Base-by-base conservation (phyloP, 352 stramenopile genomes). In the Elongisporangium senticosum region DNA sequence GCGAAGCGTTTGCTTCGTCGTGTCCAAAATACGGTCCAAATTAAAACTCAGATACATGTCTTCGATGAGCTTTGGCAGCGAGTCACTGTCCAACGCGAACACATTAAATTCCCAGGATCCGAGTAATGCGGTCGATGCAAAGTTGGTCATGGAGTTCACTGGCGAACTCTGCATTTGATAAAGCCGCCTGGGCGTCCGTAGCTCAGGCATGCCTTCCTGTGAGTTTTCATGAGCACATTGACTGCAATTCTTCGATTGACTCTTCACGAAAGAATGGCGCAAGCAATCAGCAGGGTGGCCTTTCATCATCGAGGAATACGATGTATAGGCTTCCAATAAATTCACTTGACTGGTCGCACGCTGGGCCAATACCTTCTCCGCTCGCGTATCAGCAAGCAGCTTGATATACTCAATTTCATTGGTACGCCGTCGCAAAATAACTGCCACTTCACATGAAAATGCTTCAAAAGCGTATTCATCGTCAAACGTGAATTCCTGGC, bases 401-500 rank as follows among this genome's bases (percentile, higher is more conserved):
- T 93, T 95, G 49, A 97, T 90, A 65, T 96, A 93, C 51, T 92
- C 76, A 37, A 95, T 93, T 57, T 97, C 89, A 33, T 90, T 93
- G 51, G 68, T 85, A 37, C 88, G 76, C 43, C 85, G 79, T 13
- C 84, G 78, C 28, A 97, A 56, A 24, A 96, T 91, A 13, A 95
- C 79, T 2, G 89, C 87, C 26, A 96, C 88, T 64, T 95, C 82
- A 51, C 79, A 84, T 7, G 84, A 85, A 55, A 96, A 95, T 4
- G 78, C 83, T 70, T 94, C 74, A 58, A 97, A 89, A 0, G 86
- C 85, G 50, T 79, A 89, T 54, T 96, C 86, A 51, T 97, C 89
- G 47, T 92, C 81, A 39, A 91, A 82, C 7, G 81, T 89, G 63
- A 93, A 94, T 17, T 79, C 81, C 21, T 76, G 62, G 14, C 72